Base-by-base conservation (phyloP, 164 flowering plant species). In the Aristolochia fimbriata region DNA sequence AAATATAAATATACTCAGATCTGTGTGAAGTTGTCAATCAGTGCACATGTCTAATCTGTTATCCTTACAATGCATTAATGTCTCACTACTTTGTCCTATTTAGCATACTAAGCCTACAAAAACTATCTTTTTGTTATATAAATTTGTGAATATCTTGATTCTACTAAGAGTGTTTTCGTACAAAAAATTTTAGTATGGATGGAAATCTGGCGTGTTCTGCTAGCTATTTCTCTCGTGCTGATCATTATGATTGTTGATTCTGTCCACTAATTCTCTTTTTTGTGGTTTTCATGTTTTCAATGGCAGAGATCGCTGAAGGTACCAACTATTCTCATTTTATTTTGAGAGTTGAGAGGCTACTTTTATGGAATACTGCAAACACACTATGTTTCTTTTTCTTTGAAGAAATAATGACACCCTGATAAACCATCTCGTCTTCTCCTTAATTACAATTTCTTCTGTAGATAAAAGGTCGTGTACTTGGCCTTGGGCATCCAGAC, bases 281-380 rank as follows among this genome's bases (percentile, higher is more conserved):
- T 64, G 59, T 48, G 54, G 22, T 47, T 65, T 46, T 16, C 61
- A 54, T 67, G 60, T 23, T 66, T 66, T 48, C 51, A 47, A 53
- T 58, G 57, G 58, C 88, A 90, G 97, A 85, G 86, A 66, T 87
- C 97, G 68, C 63, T 90, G 58, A 90, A 85, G 92, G 97, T 89
- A 78, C 66, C 62, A 25, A 24, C 23, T 31, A 16, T 33, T 22
- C 30, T 22, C 30, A 10, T 24, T 48, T 30, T 30, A 19, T 25
- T 50, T 13, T 58, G 43, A 41, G 41, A 30, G 27, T 27, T 12
- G 33, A 31, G n/a, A 4, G 62, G 46, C 24, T 24, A n/a, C 24
- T 15, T 4, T 24, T 49, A 23, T 43, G 1, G 16, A 41, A 31
- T 7, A 22, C 14, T 52, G 27, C 27, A 56, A 20, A 56, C 24